phyloP scores from a whole-genome alignment of 169 alveolate genomes.

The Plasmodium chabaudi region DNA sequence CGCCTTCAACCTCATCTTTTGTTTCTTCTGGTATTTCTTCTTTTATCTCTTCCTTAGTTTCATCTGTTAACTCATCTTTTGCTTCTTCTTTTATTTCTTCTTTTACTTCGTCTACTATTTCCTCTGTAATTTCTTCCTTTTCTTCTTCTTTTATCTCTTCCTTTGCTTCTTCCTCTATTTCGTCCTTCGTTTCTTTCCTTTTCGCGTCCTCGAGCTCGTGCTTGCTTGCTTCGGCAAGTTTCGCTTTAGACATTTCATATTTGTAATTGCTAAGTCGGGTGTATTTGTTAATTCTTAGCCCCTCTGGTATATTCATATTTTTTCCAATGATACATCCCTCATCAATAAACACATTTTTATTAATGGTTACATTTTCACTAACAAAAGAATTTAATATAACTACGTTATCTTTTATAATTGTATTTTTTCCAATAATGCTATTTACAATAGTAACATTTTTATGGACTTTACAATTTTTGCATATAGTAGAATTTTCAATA shows the following conservation, averaged over 20 bases:
- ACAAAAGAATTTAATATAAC: constrained; percentile 44
- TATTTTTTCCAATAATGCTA: constrained; percentile 55
- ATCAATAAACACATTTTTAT: constrained; percentile 40
- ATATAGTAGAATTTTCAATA: constrained; percentile 68
- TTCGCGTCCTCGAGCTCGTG: background rate
- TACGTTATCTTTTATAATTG: constrained; percentile 41
- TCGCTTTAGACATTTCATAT: constrained; percentile 18
- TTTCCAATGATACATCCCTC: constrained; percentile 69
- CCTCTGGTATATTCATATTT: constrained; percentile 45
- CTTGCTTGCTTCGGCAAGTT: constrained; percentile 7
- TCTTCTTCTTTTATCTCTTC: background rate
- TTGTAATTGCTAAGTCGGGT: constrained; percentile 49
- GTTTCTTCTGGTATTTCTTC: background rate
- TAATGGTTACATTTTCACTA: constrained; percentile 45
- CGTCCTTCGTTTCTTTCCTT: background rate
- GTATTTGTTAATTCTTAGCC: constrained; percentile 2
- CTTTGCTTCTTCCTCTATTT: background rate
- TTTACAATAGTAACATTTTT: constrained; percentile 61
- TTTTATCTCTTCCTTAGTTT: background rate
- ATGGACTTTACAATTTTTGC: constrained; percentile 75
- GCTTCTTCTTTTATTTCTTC: background rate
- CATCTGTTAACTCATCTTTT: background rate
- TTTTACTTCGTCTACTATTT: background rate
- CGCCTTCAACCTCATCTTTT: background rate
- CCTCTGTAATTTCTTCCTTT: too few relatives aligned